Evolutionary conservation across 2,329 filamentous ascomycete species (phyloP), one percentile per base, ranked within the genome.

Genomic region (Xylariaceae sp.): DNA sequence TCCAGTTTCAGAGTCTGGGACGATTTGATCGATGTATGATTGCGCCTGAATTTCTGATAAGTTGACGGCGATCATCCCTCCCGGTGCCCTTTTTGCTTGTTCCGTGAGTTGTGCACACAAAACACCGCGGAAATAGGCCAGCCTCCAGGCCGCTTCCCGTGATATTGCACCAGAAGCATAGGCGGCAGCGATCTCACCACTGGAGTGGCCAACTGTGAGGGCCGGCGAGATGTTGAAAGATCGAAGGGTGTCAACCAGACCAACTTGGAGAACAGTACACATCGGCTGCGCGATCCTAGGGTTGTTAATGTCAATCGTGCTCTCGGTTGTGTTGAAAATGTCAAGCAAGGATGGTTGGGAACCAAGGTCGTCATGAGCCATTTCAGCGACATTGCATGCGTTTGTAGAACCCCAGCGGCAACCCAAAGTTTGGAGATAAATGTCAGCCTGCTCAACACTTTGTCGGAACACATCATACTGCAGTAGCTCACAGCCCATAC

Each of bases 111-210:
- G 55, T 5, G 55, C 52, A 42, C 51, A 54, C 13, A 61, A 50
- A 36, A 41, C 47, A 14, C 71, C 72, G 2, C 73, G 65, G 49
- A 66, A 67, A 50, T 68, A 74, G 0, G 71, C 66, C 5, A 70
- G 55, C 6, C 57, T 55, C 13, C 69, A 65, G 1, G 71, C 71
- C 7, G 68, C 57, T 39, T 62, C 45, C 4, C 58, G 48, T 2
- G 60, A 60, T 4, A 72, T 44, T 2, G 54, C 56, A 2, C 67
- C 66, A 0, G 66, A 56, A 0, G 70, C 64, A 53, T 72, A 74
- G 0, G 69, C 72, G 9, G 69, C 72, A 0, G 66, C 70, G 14
- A 74, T 73, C 45, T 74, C 71, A 3, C 72, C 73, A 5, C 61
- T 66, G 1, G 69, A 73, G 44, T 75, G 72, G 1, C 73, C 71